These are phyloP conservation scores for Podospora tetraspora DNA, from an alignment of 495 filamentous ascomycete genomes.

Conservation along the genomic window DNA sequence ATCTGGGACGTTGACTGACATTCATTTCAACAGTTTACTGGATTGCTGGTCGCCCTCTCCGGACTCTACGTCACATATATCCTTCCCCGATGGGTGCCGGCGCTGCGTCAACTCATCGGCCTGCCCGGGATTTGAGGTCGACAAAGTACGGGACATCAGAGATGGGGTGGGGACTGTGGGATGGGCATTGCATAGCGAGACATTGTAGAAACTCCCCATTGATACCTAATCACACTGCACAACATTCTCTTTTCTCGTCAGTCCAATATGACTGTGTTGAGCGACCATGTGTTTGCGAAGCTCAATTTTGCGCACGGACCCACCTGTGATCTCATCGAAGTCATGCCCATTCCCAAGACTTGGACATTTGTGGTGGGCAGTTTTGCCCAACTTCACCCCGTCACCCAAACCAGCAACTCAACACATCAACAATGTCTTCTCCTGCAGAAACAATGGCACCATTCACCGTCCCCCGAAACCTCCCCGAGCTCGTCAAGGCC, in stretches of 20 bases:
- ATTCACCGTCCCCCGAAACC: slow-evolving; percentile 27
- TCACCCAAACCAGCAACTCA: background rate
- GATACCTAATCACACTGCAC: slow-evolving; percentile 1
- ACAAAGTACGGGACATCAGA: background rate
- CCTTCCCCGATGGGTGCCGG: slow-evolving; percentile 60
- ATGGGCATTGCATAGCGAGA: slow-evolving; percentile 4
- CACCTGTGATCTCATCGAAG: slow-evolving; percentile 33
- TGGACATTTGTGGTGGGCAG: too few species aligned
- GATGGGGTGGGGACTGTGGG: background rate
- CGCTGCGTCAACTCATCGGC: slow-evolving; percentile 62
- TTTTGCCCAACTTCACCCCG: background rate
- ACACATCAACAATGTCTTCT: slow-evolving; percentile 13
- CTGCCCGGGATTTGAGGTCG: slow-evolving; percentile 59
- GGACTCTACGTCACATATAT: slow-evolving; percentile 72
- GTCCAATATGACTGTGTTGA: background rate
- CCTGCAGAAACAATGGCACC: slow-evolving; percentile 18
- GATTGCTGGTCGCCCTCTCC: slow-evolving; percentile 61
- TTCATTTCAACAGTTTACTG: slow-evolving; percentile 54
- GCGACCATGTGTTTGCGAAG: background rate
- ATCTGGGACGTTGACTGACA: background rate
- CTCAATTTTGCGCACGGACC: slow-evolving; percentile 18
- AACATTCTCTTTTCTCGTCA: background rate
- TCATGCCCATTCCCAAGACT: slow-evolving; percentile 14
- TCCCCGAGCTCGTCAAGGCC: slow-evolving; percentile 50
- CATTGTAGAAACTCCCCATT: slow-evolving; percentile 2